Evolutionary conservation across 202 grass and related monocot genomes (phyloP), one percentile per base, ranked within the genome.

Genomic region (Schoenoplectus tabernaemontani): DNA sequence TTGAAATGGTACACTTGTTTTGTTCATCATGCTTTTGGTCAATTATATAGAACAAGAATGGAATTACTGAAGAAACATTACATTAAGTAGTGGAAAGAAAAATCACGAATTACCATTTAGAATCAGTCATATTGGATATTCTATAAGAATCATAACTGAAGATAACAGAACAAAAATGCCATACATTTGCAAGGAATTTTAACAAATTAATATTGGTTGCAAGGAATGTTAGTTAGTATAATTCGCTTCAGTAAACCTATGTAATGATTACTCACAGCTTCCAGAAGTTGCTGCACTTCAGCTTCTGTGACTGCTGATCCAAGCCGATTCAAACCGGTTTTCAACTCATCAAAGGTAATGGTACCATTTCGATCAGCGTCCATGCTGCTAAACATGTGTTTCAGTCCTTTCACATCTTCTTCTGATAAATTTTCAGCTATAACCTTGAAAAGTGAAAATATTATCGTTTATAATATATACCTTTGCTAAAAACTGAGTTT

Each of bases 321-420:
- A 56, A 97, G 64, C 54, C 81, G 90, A 2, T 70, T 81, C 78
- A 97, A 43, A 28, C 93, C 93, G 54, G 79, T 81, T 74, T 89
- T 87, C 23, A 97, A 86, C 78, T 97, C 93, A 73, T 97, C 68
- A 56, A 89, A 84, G 15, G 88, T 92, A 81, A 92, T 98, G 16
- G 89, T 94, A 42, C 95, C 91, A 57, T 86, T 98, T 47, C 59
- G 81, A 81, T 94, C 95, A 33, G 82, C 90, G 82, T 94, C 91
- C 81, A 98, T 95, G 75, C 91, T 98, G 19, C 82, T 87, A 78
- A 98, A 98, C 95, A 88, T 90, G 46, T 95, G 89, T 61, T 89
- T 92, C 78, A 95, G 62, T 26, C 89, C 95, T 73, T 84, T 93
- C 37, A 90, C 90, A 83, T 94, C 95, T 32, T 92, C 91, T 5